These are phyloP conservation scores for Krasilnikovozyma curviuscula DNA, from an alignment of 768 basidiomycete genomes.

Conservation along the genomic window DNA sequence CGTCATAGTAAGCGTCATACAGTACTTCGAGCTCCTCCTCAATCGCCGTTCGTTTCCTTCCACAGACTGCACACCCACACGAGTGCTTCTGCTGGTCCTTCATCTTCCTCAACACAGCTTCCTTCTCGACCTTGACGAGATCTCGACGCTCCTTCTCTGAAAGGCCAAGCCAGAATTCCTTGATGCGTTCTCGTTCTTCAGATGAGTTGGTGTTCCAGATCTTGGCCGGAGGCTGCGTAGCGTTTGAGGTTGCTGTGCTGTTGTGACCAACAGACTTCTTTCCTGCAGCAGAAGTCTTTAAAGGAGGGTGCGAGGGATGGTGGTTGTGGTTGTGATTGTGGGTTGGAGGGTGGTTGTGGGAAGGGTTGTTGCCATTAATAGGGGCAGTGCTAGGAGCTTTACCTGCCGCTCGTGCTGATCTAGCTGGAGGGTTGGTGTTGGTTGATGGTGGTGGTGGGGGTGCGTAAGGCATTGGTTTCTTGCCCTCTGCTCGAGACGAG, in stretches of 20 bases:
- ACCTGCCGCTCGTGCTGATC: slow-evolving; percentile 27
- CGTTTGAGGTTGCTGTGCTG: slow-evolving; percentile 33
- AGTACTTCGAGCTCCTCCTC: slow-evolving; percentile 99
- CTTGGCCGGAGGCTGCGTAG: slow-evolving; percentile 33
- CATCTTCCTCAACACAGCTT: slow-evolving; percentile 94
- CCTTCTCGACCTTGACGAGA: slow-evolving; percentile 94
- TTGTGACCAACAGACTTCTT: slow-evolving; percentile 19
- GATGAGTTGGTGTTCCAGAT: slow-evolving; percentile 85
- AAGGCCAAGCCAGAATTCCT: slow-evolving; percentile 93
- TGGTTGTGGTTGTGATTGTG: slow-evolving; percentile 18
- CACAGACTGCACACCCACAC: slow-evolving; percentile 89
- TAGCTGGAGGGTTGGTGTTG: slow-evolving; percentile 15
- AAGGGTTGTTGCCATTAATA: slow-evolving; percentile 14
- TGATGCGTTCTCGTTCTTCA: slow-evolving; percentile 91
- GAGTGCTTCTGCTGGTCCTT: slow-evolving; percentile 97
- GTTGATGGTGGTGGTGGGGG: slow-evolving; percentile 15
- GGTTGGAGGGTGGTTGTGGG: slow-evolving; percentile 25
- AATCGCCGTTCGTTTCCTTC: slow-evolving; percentile 91
- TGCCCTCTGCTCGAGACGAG: slow-evolving; percentile 69
- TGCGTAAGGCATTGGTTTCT: slow-evolving; percentile 70
- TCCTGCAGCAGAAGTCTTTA: slow-evolving; percentile 37
- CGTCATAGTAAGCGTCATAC: slow-evolving; percentile 99
- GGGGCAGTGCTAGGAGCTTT: slow-evolving; percentile 25
- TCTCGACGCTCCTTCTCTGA: slow-evolving; percentile 73
- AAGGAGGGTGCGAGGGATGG: slow-evolving; percentile 15